Evolutionary conservation across 2,329 filamentous ascomycete genomes (phyloP).

Genomic region (Trichoderma polysporum): DNA sequence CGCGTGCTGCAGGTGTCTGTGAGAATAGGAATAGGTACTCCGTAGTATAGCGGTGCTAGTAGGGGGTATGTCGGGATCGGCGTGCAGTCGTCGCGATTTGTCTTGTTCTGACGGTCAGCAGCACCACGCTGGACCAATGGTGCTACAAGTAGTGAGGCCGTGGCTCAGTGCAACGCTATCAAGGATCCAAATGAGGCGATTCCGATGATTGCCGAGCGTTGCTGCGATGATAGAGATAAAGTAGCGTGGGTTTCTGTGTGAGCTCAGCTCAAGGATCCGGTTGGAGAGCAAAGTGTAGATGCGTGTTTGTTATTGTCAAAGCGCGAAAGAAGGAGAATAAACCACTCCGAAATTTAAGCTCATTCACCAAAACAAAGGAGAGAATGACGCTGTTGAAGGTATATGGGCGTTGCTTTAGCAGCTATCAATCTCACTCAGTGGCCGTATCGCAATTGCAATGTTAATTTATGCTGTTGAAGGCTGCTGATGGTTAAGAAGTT

Average conservation of each 20-base stretch:
- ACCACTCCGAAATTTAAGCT: not conserved
- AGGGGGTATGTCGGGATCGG: not conserved
- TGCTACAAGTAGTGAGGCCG: not conserved
- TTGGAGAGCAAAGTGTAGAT: not conserved
- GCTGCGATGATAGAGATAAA: not conserved
- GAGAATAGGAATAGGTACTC: not conserved
- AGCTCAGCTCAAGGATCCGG: not conserved
- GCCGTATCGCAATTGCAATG: not conserved
- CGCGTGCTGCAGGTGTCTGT: slow-evolving; percentile 10
- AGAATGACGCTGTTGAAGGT: not conserved
- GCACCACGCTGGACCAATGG: not conserved
- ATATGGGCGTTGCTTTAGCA: not conserved
- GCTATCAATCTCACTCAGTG: not conserved
- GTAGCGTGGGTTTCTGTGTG: not conserved
- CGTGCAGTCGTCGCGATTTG: not conserved
- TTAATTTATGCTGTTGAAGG: slow-evolving; percentile 8
- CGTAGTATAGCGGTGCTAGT: not conserved
- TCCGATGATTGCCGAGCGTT: not conserved
- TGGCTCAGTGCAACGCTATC: not conserved
- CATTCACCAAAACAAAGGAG: not conserved
- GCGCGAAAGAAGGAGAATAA: not conserved
- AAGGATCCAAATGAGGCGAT: not conserved
- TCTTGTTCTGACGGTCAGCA: not conserved
- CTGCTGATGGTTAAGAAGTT: slow-evolving; percentile 3
- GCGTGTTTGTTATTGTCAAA: not conserved